Evolutionary conservation across 169 alveolate species (phyloP), one percentile per base, ranked within the genome.

Genomic region (Plasmodium blacklocki): DNA sequence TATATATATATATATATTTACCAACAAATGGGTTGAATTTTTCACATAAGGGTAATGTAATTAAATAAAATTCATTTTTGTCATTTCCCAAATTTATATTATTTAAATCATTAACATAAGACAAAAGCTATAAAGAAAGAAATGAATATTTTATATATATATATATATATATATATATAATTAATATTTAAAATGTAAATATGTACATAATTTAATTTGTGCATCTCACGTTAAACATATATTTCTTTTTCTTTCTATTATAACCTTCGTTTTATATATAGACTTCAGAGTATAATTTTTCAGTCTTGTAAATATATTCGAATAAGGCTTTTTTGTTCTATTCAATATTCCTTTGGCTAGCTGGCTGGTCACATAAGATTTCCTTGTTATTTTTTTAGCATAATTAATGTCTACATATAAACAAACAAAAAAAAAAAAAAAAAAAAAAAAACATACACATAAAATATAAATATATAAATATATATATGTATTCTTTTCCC

Each of bases 11-110:
- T 56, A 56, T 56, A 56, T 52, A 11, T 52, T 12, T 58, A 78
- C 89, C 89, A 21, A 52, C 68, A 23, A 78, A 78, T 19, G 89
- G 89, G 70, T 78, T 78, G 56, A 78, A 78, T 59, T 78, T 78
- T 14, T 78, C 89, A 15, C 89, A 64, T 21, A 78, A 68, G 8
- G 89, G 89, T 8, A 78, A 45, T 21, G 89, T 58, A 59, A 78
- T 78, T 49, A 78, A 66, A 32, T 78, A 78, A 78, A 64, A 78
- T 66, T 78, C 89, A 39, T 78, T 78, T 66, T 78, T 78, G 21
- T 52, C 89, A 45, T 78, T 78, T 71, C 49, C 56, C 52, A 78
- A 59, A 60, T 78, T 78, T 66, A 78, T 58, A 50, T 78, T 78
- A 45, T 78, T 78, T 78, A 78, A 64, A 59, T 78, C 89, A 59